Evolutionary conservation across 495 filamentous ascomycete species (phyloP), one percentile per base, ranked within the genome.

Genomic region (Friedmanniomyces endolithicus): DNA sequence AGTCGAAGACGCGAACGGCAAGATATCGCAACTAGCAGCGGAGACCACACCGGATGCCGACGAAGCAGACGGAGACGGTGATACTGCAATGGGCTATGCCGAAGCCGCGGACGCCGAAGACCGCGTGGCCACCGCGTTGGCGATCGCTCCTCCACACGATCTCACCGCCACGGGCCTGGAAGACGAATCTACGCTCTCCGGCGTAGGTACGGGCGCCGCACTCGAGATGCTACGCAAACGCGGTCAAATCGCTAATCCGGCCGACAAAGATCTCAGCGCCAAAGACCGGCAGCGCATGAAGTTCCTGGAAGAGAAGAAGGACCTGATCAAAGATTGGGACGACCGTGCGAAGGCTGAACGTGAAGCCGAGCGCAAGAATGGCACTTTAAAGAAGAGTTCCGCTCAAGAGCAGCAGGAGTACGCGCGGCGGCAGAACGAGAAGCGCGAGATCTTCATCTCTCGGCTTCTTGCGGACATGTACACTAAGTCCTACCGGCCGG

Each of bases 321-420:
- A 78, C 20, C 80, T 83, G 48, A 83, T 90, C 68, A 75, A 78
- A 11, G 82, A 85, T 17, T 82, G 85, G 45, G 90, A 95, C 63
- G 76, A 80, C 35, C 78, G 83, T 19, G 87, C 90, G 11, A 83
- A 83, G n/a, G 64, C 75, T 31, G 87, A 95, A 68, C 86, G 92
- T 63, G 88, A 95, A 69, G 79, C 83, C 6, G 92, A 96, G 63
- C 84, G 92, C 48, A 71, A 81, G 40, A 87, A 79, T 29, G 90
- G 88, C 45, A 80, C 81, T 24, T 79, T 94, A 25, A 88, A 95
- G 62, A 78, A 81, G 41, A 90, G 97, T 87, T 84, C 86, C 11
- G 81, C 82, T 11, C 82, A 86, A 23, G 92, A 98, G 65, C 80
- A 87, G n/a, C 90, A 98, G 66, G 88, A 94, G 52, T 82, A 87